Evolutionary conservation across 1,284 basidiomycete species (phyloP).

Genomic region (Sanghuangporus weigelae): DNA sequence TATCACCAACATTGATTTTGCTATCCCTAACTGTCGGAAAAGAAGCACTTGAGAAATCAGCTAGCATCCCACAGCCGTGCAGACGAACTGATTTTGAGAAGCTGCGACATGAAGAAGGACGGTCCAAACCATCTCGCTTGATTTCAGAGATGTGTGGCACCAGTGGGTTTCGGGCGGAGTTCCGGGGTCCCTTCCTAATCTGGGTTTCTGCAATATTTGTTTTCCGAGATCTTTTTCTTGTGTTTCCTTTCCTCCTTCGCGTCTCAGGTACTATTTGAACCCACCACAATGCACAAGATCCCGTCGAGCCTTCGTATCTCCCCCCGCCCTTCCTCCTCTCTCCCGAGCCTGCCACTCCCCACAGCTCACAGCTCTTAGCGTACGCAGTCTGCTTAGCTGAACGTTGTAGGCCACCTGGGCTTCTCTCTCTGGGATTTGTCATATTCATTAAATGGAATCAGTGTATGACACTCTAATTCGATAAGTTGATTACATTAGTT

Average conservation of each 20-base stretch:
- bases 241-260: neutral
- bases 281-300: neutral
- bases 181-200: neutral
- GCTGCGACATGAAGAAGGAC: neutral
- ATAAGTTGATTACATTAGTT: neutral
- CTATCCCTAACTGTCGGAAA: neutral
- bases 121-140: neutral
- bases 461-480: neutral
- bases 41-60: neutral
- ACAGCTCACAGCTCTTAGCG: neutral
- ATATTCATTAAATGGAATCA: constrained; percentile 1
- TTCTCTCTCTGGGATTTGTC: neutral
- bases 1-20: neutral
- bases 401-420: neutral
- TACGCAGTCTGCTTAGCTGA: neutral
- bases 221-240: constrained; percentile 1
- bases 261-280: constrained; percentile 10
- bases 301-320: constrained; percentile 10
- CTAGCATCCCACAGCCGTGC: neutral
- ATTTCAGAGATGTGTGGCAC: neutral
- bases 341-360: constrained; percentile 1
- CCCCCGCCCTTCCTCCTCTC: constrained; percentile 7
- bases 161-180: neutral
- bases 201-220: neutral
- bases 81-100: neutral